Base-by-base conservation (phyloP, 75 land plant species). In the Ceratopteris richardii region DNA sequence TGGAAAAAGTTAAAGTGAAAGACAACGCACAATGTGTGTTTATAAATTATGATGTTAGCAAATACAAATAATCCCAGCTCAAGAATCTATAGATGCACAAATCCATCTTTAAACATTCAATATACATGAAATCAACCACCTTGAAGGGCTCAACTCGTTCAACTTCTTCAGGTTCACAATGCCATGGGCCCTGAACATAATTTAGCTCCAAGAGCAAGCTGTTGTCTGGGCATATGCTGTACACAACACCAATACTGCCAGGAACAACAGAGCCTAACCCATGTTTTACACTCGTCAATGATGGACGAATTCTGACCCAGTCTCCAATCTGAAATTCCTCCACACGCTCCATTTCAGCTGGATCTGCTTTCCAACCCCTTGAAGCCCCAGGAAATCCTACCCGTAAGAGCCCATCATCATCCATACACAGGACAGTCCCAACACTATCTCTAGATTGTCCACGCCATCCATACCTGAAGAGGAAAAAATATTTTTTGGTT, bases 321-420 rank as follows among this genome's bases (percentile, higher is more conserved):
- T 90, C 92, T 24, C 96, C 96, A 72, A 90, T 88, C 56, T 90
- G 88, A 53, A 77, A 90, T 52, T 90, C 96, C 70, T 90, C 96
- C 33, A 90, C 92, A 44, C 96, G 81, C 74, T 90, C 96, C 92
- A 90, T 83, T 60, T 90, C 96, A 44, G 96, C 85, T 61, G 96
- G 96, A 77, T 90, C 96, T 63, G 96, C 96, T 62, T 88, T 86
- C 96, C 96, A 90, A 25, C 96, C 96, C 31, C 96, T 70, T 10
- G 96, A 90, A 37, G 96, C 96, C 58, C 96, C 92, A 53, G 96
- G 96, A 67, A 87, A 90, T 0, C 96, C 96, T 63, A 90, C 87
- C 40, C 91, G 77, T 18, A 90, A 60, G 28, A 87, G 81, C 19
- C 96, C 96, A 80, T 90, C 96, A 67, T 90, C 96, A 68, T 90